Evolutionary conservation across 2,329 filamentous ascomycete species (phyloP), one percentile per base, ranked within the genome.

Genomic region (Furcasterigmium furcatum): DNA sequence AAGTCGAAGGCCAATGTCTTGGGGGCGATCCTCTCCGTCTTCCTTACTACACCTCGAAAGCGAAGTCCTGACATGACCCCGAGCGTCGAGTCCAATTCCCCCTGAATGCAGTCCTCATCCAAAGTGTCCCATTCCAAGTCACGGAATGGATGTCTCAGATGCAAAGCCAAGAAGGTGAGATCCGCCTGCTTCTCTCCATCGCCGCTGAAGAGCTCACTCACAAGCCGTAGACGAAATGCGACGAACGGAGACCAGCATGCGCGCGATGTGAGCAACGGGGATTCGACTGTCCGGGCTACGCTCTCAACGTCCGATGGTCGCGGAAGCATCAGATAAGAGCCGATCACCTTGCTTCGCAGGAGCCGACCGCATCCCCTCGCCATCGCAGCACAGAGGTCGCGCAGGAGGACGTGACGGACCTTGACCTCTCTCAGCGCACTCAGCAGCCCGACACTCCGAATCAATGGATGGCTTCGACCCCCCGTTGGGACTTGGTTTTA

Each of bases 231-330:
- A 53, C 48, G 3, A 57, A 57, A 32, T 57, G 53, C 24, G 55
- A 57, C 25, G 49, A 57, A n/a, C 42, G 44, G 30, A 55, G 49
- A 20, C 55, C 55, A 0, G 41, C 45, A 0, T 57, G 55, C 14
- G 42, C 47, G 3, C 52, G 50, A 8, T 57, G 53, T 20, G 50
- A 53, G 34, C 50, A 54, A 14, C 44, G 52, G 1, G 52, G 54
- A 14, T 38, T 50, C 3, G 44, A 53, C 13, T 56, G 54, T 14
- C 54, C 55, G 1, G 55, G 55, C 9, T 57, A 57, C 21, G 52
- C 52, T 0, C 49, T 57, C 35, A 52, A 57, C 10, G 45, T 57
- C 16, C 41, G 54, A 5, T 57, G 54, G 55, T 52, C 54, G n/a
- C 52, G 51, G 9, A 55, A 52, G 4, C 52, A 55, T 9, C 53